Percentiles rank a stretch among this genome's conserved stretches.
These are phyloP conservation scores for Hyaloscypha bicolor DNA, from an alignment of 495 filamentous ascomycete genomes.

Conservation along the genomic window DNA sequence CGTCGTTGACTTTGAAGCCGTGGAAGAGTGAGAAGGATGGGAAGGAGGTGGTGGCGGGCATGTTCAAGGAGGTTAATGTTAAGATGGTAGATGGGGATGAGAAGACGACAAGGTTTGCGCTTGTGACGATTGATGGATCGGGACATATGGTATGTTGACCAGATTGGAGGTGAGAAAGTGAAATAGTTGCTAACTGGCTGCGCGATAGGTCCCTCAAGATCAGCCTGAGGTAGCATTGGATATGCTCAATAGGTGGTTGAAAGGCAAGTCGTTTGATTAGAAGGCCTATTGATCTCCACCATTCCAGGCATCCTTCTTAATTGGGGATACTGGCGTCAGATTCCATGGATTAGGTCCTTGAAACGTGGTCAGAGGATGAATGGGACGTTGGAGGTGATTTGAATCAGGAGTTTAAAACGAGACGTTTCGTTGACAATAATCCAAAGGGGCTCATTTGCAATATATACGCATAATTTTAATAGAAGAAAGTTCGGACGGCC, in stretches of 20 bases:
- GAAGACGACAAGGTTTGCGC: conserved; percentile 24
- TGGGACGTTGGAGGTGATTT: no score
- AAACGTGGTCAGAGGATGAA: no score
- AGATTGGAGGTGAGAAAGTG: background rate
- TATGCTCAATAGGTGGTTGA: conserved; percentile 41
- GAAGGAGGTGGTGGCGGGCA: conserved; percentile 15
- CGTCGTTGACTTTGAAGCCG: conserved; percentile 37
- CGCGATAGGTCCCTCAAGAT: conserved; percentile 40
- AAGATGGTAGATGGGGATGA: conserved; percentile 17
- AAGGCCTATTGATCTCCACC: no score
- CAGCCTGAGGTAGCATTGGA: conserved; percentile 41
- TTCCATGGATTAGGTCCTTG: no score
- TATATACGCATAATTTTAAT: no score
- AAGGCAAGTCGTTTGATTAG: conserved; percentile 25
- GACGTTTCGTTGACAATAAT: no score
- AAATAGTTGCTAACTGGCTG: background rate
- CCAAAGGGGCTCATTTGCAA: no score
- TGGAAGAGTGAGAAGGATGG: conserved; percentile 38
- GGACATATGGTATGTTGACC: conserved; percentile 21
- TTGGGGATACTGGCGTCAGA: no score
- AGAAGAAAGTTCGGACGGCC: no score
- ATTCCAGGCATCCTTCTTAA: no score
- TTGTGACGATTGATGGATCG: conserved; percentile 24
- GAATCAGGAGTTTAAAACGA: no score
- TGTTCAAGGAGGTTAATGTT: conserved; percentile 24